Conservation (phyloP, 129 eudicot genomes). For the Escallonia rubra region DNA sequence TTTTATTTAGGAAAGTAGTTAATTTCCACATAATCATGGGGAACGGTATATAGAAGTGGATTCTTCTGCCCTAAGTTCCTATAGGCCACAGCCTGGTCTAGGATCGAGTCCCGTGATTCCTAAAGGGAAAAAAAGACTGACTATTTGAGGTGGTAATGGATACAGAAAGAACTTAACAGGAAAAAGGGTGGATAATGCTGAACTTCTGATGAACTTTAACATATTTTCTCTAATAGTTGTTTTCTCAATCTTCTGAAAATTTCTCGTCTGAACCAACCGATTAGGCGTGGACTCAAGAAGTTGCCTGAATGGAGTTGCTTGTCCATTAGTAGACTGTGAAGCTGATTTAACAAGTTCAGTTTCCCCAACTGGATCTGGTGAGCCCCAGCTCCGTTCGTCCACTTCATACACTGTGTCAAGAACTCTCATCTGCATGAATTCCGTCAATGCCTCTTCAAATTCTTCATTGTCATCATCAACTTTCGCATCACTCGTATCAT, state of each 20-base stretch:
- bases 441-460: conserved; percentile 14
- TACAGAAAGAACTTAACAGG: conserved; percentile 8
- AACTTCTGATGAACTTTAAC: not conserved
- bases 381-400: conserved; percentile 15
- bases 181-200: conserved; percentile 3
- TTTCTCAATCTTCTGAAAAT: conserved; percentile 10
- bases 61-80: too few species aligned
- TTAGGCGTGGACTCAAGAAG: conserved; percentile 13
- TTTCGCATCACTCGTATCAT: not conserved
- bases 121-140: too few species aligned
- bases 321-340: not conserved
- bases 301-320: conserved; percentile 5
- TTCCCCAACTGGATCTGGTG: conserved; percentile 3
- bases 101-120: not conserved
- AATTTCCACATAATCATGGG: too few species aligned
- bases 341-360: not conserved
- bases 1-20: too few species aligned
- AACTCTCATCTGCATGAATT: conserved; percentile 12
- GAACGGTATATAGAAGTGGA: too few species aligned
- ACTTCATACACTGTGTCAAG: conserved; percentile 17
- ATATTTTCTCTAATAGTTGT: not conserved
- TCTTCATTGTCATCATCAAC: not conserved
- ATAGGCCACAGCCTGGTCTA: not conserved
- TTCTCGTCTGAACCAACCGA: conserved; percentile 8
- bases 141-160: too few species aligned